Base-by-base conservation (phyloP, 108 stramenopile species). In the Cyclotella cryptica region DNA sequence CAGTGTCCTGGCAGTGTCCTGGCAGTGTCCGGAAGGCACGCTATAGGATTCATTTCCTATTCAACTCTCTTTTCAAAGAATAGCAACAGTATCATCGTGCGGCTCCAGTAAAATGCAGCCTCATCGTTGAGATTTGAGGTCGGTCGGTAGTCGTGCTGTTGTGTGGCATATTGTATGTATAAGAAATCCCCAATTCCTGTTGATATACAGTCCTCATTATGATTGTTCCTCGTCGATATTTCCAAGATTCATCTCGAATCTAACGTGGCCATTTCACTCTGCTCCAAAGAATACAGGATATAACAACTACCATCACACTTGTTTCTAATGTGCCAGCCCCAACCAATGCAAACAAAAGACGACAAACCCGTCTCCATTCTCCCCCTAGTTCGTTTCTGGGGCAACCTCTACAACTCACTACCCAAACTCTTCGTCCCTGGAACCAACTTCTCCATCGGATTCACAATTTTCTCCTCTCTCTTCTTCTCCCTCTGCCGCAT, bases 381-480 rank as follows among this genome's bases (percentile, higher is more conserved):
- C 24, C 65, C 71, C 13, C 46, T 80, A 47, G 75, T 77, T 18
- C 58, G 53, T 14, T 43, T 77, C 22, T 83, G 81, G 82, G 46
- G 66, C n/a, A 61, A 66, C 26, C 30, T 76, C 21, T 86, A 82
- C 67, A 40, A 72, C n/a, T 22, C 49, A 13, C 28, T 86, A n/a
- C 88, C 88, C 61, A 67, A 78, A 40, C 19, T 89, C n/a, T 67
- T 58, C 58, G 63, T 89, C 47, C 84, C 84, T 17, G 58, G 72
- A 7, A 86, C 85, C 14, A 30, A 72, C 14, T 55, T 69, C 43
- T 17, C 69, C 44, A 80, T 28, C 54, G 70, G 45, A 43, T 76
- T 69, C 69, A 79, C 77, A 66, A 78, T 74, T 58, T 76, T 1
- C 35, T 83, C 73, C 28, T 74, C 85, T 40, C 19, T 54, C 5